phyloP scores from a whole-genome alignment of 75 land plant species.

The Isoetes taiwanensis region DNA sequence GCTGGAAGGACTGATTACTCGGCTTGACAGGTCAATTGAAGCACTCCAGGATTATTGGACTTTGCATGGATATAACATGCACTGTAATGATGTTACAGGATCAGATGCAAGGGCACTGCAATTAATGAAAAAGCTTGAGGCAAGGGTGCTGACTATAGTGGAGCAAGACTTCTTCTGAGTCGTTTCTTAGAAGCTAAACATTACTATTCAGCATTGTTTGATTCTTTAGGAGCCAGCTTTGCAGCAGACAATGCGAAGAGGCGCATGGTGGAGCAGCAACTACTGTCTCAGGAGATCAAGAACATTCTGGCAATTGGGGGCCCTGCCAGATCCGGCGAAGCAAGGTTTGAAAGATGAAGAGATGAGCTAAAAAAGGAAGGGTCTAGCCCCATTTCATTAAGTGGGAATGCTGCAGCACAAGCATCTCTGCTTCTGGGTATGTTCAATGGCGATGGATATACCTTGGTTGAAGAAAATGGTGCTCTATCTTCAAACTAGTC shows the following conservation, averaged over 20 bases:
- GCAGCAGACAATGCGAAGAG: slow-evolving; percentile 72
- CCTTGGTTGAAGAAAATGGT: slow-evolving; percentile 77
- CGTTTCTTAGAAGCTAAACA: slow-evolving; percentile 93
- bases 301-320: slow-evolving; percentile 81
- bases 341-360: slow-evolving; percentile 69
- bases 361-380: slow-evolving; percentile 60
- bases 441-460: slow-evolving; percentile 82
- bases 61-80: slow-evolving; percentile 95
- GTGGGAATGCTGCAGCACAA: slow-evolving; percentile 86
- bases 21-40: slow-evolving; percentile 61
- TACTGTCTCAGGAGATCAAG: slow-evolving; percentile 64
- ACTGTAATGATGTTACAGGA: slow-evolving; percentile 85
- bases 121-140: slow-evolving; percentile 52
- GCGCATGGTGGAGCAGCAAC: slow-evolving; percentile 86
- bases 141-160: slow-evolving; percentile 83
- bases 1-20: slow-evolving; percentile 84
- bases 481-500: no score
- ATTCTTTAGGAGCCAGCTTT: slow-evolving; percentile 79
- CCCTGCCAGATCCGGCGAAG: slow-evolving; percentile 58
- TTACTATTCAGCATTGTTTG: slow-evolving; percentile 94
- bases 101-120: slow-evolving; percentile 58
- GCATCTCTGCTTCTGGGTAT: slow-evolving; percentile 77
- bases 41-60: slow-evolving; percentile 69
- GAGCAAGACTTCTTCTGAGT: slow-evolving; percentile 84
- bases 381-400: slow-evolving; percentile 54